Percentiles rank a stretch among this genome's conserved stretches.
Evolutionary conservation across 306 rosid genomes (phyloP).

Genomic region (barrel medic (Medicago truncatula)): MtrunA17r5.0-ANR NC_053048.1:54380001-54380500

Average conservation of each 20-base stretch:
- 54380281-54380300: slow-evolving; percentile 17
- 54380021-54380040: too few species aligned
- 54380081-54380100: too few species aligned
- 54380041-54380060: too few species aligned
- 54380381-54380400: slow-evolving; percentile 21
- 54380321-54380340: slow-evolving; percentile 19
- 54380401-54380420: slow-evolving; percentile 43
- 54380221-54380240: slow-evolving; percentile 7
- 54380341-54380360: not conserved
- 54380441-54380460: slow-evolving; percentile 95
- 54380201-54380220: slow-evolving; percentile 21
- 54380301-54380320: slow-evolving; percentile 28
- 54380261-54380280: slow-evolving; percentile 6
- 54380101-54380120: too few species aligned
- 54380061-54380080: too few species aligned
- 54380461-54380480: slow-evolving; percentile 92
- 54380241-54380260: slow-evolving; percentile 9
- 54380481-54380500: slow-evolving; percentile 66
- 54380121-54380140: too few species aligned
- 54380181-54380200: not conserved
- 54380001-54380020: too few species aligned
- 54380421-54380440: slow-evolving; percentile 81
- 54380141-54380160: too few species aligned
- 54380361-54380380: slow-evolving; percentile 26
- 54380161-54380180: slow-evolving; percentile 19